Evolutionary conservation across 2,329 filamentous ascomycete species (phyloP).

Genomic region (Arachnomyces sp.): DNA sequence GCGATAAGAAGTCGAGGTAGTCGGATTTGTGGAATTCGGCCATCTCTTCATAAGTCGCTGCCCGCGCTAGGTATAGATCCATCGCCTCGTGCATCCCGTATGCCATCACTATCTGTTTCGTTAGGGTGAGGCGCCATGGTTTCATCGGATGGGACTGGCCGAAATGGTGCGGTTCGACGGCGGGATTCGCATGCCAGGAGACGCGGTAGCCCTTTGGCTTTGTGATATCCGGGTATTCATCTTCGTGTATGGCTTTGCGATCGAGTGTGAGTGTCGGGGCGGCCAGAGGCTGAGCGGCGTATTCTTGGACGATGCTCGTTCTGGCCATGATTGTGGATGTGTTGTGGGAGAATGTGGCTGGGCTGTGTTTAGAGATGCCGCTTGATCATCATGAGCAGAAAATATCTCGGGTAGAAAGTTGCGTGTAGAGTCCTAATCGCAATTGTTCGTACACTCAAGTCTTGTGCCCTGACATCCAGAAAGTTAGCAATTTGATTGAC

Average conservation of each 20-base stretch:
- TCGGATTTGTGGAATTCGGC: constrained; percentile 78
- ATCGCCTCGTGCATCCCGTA: constrained; percentile 96
- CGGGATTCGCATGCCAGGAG: constrained; percentile 90
- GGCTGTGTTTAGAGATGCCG: too few relatives aligned
- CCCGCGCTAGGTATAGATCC: constrained; percentile 82
- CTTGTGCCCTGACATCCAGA: too few relatives aligned
- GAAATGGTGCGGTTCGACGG: constrained; percentile 95
- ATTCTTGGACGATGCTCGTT: constrained; percentile 43
- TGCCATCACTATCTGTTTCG: constrained; percentile 87
- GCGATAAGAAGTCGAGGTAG: constrained; percentile 82
- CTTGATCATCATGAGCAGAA: too few relatives aligned
- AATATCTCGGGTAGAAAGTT: too few relatives aligned
- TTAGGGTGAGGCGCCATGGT: constrained; percentile 90
- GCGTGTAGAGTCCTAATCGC: too few relatives aligned
- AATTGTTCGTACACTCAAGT: too few relatives aligned
- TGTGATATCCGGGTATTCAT: constrained; percentile 60
- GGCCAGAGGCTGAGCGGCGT: constrained; percentile 33
- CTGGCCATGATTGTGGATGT: constrained; percentile 27
- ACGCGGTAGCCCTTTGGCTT: constrained; percentile 81
- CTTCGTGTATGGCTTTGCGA: constrained; percentile 46
- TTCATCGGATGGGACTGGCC: constrained; percentile 98
- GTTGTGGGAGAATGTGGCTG: not conserved
- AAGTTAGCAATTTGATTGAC: too few relatives aligned
- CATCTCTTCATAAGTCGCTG: constrained; percentile 81
- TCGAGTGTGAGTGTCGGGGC: constrained; percentile 41